Percentiles rank a stretch among this genome's conserved stretches.
phyloP scores from a whole-genome alignment of 495 filamentous ascomycete genomes.

The Saxophila tyrrhenica region DNA sequence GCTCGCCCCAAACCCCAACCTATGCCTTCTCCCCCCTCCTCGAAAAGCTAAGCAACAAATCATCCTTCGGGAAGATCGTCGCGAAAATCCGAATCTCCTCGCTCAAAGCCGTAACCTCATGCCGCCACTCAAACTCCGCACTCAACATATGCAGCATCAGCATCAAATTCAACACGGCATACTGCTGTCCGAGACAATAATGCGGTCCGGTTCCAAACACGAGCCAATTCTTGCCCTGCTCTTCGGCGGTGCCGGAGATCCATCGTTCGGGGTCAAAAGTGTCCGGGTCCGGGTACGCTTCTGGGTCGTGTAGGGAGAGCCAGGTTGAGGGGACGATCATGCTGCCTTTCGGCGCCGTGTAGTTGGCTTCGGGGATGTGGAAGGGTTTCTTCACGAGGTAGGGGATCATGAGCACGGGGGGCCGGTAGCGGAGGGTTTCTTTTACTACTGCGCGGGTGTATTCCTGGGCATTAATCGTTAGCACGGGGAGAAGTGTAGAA shows the following conservation, averaged over 20 bases:
- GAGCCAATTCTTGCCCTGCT: constrained; percentile 90
- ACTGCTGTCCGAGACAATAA: constrained; percentile 92
- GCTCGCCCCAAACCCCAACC: too few species aligned
- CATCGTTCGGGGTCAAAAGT: constrained; percentile 85
- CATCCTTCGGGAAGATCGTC: constrained; percentile 83
- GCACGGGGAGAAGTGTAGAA: background rate
- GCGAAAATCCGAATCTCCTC: constrained; percentile 99
- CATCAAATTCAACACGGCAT: constrained; percentile 81
- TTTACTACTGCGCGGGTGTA: constrained; percentile 91
- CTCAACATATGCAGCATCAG: constrained; percentile 89
- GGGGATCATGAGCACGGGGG: constrained; percentile 95
- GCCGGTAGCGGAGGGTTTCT: constrained; percentile 88
- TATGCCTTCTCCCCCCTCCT: constrained; percentile 3
- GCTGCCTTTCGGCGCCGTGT: constrained; percentile 83
- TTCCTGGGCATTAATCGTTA: too few species aligned
- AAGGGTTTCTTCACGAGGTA: constrained; percentile 93
- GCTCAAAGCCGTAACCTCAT: constrained; percentile 63
- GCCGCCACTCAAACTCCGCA: constrained; percentile 80
- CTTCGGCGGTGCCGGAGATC: constrained; percentile 81
- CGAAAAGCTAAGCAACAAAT: constrained; percentile 3
- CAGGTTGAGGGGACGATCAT: constrained; percentile 92
- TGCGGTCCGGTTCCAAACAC: constrained; percentile 95
- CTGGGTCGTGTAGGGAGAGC: constrained; percentile 83
- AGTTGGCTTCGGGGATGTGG: constrained; percentile 67
- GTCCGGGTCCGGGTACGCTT: constrained; percentile 84